Percentiles rank a stretch among this genome's conserved stretches.
Evolutionary conservation across 208 protist genomes (phyloP).

Genomic region (Trypanosoma vivax): DNA sequence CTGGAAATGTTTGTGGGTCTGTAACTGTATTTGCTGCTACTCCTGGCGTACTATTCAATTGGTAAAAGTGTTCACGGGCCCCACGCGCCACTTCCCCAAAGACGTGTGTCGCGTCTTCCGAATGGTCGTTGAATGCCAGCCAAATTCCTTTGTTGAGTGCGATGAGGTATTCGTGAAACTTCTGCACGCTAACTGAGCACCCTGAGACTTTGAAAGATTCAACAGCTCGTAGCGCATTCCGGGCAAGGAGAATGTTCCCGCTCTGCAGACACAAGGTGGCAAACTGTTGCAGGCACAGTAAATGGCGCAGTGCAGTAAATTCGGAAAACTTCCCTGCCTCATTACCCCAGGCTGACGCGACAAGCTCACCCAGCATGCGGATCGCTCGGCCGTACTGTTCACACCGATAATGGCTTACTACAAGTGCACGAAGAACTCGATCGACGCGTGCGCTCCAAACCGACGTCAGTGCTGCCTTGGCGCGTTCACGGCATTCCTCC

Average conservation of each 20-base stretch:
- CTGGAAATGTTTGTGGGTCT: not conserved
- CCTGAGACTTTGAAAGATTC: slow-evolving; percentile 8
- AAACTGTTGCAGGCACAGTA: slow-evolving; percentile 27
- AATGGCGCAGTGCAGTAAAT: slow-evolving; percentile 10
- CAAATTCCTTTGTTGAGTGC: slow-evolving; percentile 34
- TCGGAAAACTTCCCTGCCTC: not conserved
- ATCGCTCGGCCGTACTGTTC: slow-evolving; percentile 54
- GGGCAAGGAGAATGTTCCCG: slow-evolving; percentile 33
- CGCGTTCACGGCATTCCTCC: slow-evolving; percentile 31
- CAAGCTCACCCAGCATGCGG: slow-evolving; percentile 31
- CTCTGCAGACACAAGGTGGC: slow-evolving; percentile 33
- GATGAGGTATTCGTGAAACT: slow-evolving; percentile 27
- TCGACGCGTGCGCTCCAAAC: slow-evolving; percentile 30
- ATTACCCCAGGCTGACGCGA: slow-evolving; percentile 22
- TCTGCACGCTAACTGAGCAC: slow-evolving; percentile 9
- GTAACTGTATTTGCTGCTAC: slow-evolving; percentile 5
- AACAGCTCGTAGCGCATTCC: slow-evolving; percentile 29
- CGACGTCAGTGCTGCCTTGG: slow-evolving; percentile 1
- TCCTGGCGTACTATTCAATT: not conserved
- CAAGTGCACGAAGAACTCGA: slow-evolving; percentile 52
- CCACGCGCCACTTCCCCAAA: slow-evolving; percentile 27
- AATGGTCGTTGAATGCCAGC: slow-evolving; percentile 31
- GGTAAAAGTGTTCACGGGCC: slow-evolving; percentile 9
- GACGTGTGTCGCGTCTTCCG: slow-evolving; percentile 28
- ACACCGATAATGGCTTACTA: slow-evolving; percentile 45